Percentiles rank a stretch among this genome's conserved stretches.
phyloP scores from a whole-genome alignment of 140 eudicot species.

The Erigeron philadelphicus region DNA sequence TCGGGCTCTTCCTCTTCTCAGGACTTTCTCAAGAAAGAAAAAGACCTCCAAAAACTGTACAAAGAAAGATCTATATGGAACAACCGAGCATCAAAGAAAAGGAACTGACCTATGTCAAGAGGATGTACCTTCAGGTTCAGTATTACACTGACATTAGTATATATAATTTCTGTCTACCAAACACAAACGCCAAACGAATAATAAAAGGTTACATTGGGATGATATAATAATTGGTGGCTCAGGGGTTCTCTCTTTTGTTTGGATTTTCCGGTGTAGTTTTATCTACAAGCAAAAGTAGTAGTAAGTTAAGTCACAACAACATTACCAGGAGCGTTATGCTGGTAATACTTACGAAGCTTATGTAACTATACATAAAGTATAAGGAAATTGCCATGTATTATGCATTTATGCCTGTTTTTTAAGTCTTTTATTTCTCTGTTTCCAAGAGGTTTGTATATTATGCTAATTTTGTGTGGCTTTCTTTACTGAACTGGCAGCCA shows the following conservation, averaged over 20 bases:
- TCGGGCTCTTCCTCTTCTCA: constrained; percentile 76
- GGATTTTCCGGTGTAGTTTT: not conserved
- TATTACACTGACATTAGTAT: constrained; percentile 4
- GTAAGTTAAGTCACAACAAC: constrained; percentile 1
- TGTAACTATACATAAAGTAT: not conserved
- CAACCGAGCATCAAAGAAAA: constrained; percentile 25
- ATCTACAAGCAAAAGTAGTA: not conserved
- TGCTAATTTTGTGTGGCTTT: constrained; percentile 10
- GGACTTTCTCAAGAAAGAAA: constrained; percentile 68
- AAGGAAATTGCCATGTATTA: not conserved
- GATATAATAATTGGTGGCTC: constrained; percentile 1
- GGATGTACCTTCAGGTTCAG: constrained; percentile 43
- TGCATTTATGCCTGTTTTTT: not conserved
- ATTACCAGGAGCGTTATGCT: not conserved
- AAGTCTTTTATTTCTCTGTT: constrained; percentile 2
- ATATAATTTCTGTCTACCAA: not conserved
- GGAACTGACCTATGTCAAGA: constrained; percentile 11
- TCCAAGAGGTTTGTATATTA: constrained; percentile 6
- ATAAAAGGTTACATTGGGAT: constrained; percentile 3
- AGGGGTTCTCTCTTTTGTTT: not conserved
- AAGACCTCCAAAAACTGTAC: constrained; percentile 34
- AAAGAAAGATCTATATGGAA: constrained; percentile 19
- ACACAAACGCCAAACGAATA: not conserved
- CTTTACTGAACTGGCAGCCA: constrained; percentile 45
- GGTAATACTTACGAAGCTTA: not conserved